Evolutionary conservation across 352 stramenopile species (phyloP).

Genomic region (Phytophthora pseudosyringae): DNA sequence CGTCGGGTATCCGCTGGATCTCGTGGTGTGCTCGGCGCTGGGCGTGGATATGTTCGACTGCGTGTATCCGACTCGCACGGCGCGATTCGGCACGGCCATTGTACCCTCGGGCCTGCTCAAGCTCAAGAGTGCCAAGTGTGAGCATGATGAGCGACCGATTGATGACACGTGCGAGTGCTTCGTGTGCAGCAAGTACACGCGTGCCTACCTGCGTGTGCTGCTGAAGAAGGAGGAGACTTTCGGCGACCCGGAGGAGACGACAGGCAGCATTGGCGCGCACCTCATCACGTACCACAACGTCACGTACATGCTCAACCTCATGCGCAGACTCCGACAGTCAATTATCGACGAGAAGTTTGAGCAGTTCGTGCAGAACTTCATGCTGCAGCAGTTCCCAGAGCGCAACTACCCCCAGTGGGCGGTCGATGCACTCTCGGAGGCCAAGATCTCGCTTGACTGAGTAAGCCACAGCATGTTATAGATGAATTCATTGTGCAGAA

Average conservation of each 20-base stretch:
- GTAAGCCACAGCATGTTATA: neutral
- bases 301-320: slow-evolving; percentile 85
- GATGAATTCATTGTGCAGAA: slow-evolving; percentile 18
- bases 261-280: slow-evolving; percentile 59
- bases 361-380: slow-evolving; percentile 78
- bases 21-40: slow-evolving; percentile 96
- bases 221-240: slow-evolving; percentile 75
- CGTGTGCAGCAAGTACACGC: slow-evolving; percentile 78
- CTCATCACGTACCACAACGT: slow-evolving; percentile 88
- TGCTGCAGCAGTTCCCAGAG: slow-evolving; percentile 72
- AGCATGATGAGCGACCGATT: slow-evolving; percentile 65
- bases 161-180: slow-evolving; percentile 73
- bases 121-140: slow-evolving; percentile 66
- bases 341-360: slow-evolving; percentile 81
- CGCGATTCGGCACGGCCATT: slow-evolving; percentile 95
- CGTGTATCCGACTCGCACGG: slow-evolving; percentile 97
- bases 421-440: slow-evolving; percentile 68
- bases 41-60: slow-evolving; percentile 99
- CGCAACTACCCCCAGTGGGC: slow-evolving; percentile 70
- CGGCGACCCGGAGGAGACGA: slow-evolving; percentile 30
- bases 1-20: slow-evolving; percentile 97
- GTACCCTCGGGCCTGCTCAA: slow-evolving; percentile 72
- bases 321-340: slow-evolving; percentile 69
- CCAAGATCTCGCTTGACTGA: slow-evolving; percentile 51
- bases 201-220: slow-evolving; percentile 71